Evolutionary conservation across 257 asterid genomes (phyloP).

Genomic region (Solanum paucissectum): DNA sequence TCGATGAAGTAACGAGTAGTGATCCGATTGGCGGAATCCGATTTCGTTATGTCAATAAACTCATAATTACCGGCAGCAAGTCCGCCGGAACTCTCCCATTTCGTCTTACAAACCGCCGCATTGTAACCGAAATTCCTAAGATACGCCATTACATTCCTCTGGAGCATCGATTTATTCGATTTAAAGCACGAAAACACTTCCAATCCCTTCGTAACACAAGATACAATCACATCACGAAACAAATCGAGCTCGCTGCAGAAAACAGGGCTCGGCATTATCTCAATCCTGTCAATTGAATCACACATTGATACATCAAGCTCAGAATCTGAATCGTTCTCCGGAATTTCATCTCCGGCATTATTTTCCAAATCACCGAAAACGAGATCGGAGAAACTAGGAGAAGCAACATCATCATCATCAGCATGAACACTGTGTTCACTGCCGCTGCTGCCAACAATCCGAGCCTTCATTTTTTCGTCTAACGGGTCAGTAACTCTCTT

Average conservation of each 20-base stretch:
- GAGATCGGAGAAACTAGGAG: slow-evolving; percentile 40
- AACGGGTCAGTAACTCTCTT: slow-evolving; percentile 52
- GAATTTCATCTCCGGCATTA: slow-evolving; percentile 1
- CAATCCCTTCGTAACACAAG: slow-evolving; percentile 20
- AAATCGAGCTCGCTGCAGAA: slow-evolving; percentile 20
- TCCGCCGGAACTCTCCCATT: slow-evolving; percentile 67
- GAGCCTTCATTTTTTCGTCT: slow-evolving; percentile 29
- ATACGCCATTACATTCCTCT: slow-evolving; percentile 57
- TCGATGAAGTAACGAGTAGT: slow-evolving; percentile 44
- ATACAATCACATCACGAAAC: slow-evolving; percentile 24
- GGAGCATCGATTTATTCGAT: slow-evolving; percentile 14
- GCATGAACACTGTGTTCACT: slow-evolving; percentile 57
- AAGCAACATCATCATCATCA: slow-evolving; percentile 23
- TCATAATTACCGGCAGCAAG: slow-evolving; percentile 60
- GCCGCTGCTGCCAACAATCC: slow-evolving; percentile 79
- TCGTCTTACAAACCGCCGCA: slow-evolving; percentile 71
- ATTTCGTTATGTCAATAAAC: slow-evolving; percentile 48
- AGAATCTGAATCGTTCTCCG: slow-evolving; percentile 16
- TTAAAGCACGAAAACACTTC: slow-evolving; percentile 22
- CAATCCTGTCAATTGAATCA: slow-evolving; percentile 8
- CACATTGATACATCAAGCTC: slow-evolving; percentile 12
- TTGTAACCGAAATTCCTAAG: slow-evolving; percentile 52
- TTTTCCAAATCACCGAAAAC: slow-evolving; percentile 23
- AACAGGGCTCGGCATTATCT: slow-evolving; percentile 15
- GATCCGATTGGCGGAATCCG: slow-evolving; percentile 7